Percentiles rank a stretch among this genome's conserved stretches.
These are phyloP conservation scores for Paramecium sonneborni DNA, from an alignment of 73 alveolate genomes.

Conservation along the genomic window DNA sequence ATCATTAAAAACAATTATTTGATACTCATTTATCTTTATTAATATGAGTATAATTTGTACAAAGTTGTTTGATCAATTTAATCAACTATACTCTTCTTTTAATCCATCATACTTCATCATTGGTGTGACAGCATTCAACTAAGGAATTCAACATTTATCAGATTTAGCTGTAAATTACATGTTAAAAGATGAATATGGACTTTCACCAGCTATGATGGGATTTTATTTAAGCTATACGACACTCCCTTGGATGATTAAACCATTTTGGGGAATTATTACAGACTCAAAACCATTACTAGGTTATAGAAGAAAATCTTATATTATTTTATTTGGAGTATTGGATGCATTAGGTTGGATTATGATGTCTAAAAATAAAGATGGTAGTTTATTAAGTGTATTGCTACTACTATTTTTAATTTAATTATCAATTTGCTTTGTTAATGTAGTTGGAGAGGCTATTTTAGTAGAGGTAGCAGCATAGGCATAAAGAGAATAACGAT, in stretches of 20 bases:
- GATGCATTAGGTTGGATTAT: conserved; percentile 78
- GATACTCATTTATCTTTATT: neutral
- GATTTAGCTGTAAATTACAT: conserved; percentile 68
- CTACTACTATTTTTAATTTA: conserved; percentile 54
- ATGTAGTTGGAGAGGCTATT: conserved; percentile 79
- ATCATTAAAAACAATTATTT: neutral
- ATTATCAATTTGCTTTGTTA: conserved; percentile 70
- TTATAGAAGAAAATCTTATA: conserved; percentile 82
- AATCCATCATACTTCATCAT: conserved; percentile 26
- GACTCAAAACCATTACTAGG: conserved; percentile 93
- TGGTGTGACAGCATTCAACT: conserved; percentile 12
- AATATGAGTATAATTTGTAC: conserved; percentile 1
- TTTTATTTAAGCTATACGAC: conserved; percentile 45
- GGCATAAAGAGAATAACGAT: neutral
- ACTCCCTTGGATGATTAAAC: conserved; percentile 90
- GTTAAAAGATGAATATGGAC: conserved; percentile 66
- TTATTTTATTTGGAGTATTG: conserved; percentile 80
- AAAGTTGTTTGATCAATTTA: conserved; percentile 5
- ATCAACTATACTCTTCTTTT: conserved; percentile 3
- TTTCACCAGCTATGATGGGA: conserved; percentile 71
- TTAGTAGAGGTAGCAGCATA: conserved; percentile 74
- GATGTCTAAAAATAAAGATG: neutral
- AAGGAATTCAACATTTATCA: conserved; percentile 61
- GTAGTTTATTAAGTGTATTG: neutral
- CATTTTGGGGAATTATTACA: conserved; percentile 93